Conservation (phyloP, 805 yeast species). For the Starmera dryadoides region DNA sequence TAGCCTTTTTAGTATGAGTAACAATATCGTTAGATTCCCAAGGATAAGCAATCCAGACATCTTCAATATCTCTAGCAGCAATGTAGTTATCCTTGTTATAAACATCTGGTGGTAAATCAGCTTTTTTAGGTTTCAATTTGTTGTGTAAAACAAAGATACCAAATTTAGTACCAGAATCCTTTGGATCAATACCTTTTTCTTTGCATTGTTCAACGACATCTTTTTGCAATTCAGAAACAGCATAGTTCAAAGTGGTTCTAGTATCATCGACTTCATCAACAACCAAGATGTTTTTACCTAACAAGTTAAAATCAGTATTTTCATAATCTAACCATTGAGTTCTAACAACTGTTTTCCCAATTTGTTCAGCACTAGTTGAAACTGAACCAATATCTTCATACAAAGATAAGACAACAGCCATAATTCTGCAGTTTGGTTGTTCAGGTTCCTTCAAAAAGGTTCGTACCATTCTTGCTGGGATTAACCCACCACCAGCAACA, state of each 20-base stretch:
- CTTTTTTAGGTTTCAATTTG: slow-evolving; percentile 64
- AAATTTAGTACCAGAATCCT: slow-evolving; percentile 45
- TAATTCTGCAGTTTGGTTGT: slow-evolving; percentile 81
- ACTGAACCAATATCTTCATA: slow-evolving; percentile 74
- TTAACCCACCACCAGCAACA: slow-evolving; percentile 96
- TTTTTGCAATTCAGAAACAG: slow-evolving; percentile 64
- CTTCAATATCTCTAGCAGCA: slow-evolving; percentile 71
- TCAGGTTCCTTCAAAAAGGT: slow-evolving; percentile 87
- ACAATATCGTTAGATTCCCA: slow-evolving; percentile 81
- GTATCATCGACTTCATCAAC: slow-evolving; percentile 87
- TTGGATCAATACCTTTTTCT: slow-evolving; percentile 38
- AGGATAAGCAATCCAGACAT: slow-evolving; percentile 81
- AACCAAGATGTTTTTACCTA: slow-evolving; percentile 64
- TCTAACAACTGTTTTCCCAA: slow-evolving; percentile 66
- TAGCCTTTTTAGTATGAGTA: slow-evolving; percentile 61
- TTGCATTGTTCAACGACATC: slow-evolving; percentile 59
- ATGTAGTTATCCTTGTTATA: slow-evolving; percentile 54
- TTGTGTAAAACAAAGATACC: slow-evolving; percentile 76
- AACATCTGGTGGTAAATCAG: slow-evolving; percentile 60
- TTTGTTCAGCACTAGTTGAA: slow-evolving; percentile 46
- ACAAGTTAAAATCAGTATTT: slow-evolving; percentile 49
- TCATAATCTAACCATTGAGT: slow-evolving; percentile 80
- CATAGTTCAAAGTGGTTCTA: slow-evolving; percentile 77
- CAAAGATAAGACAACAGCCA: slow-evolving; percentile 88
- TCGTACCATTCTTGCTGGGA: slow-evolving; percentile 94